These are phyloP conservation scores for Verticillium nubilum DNA, from an alignment of 2,329 filamentous ascomycete genomes.

Conservation along the genomic window DNA sequence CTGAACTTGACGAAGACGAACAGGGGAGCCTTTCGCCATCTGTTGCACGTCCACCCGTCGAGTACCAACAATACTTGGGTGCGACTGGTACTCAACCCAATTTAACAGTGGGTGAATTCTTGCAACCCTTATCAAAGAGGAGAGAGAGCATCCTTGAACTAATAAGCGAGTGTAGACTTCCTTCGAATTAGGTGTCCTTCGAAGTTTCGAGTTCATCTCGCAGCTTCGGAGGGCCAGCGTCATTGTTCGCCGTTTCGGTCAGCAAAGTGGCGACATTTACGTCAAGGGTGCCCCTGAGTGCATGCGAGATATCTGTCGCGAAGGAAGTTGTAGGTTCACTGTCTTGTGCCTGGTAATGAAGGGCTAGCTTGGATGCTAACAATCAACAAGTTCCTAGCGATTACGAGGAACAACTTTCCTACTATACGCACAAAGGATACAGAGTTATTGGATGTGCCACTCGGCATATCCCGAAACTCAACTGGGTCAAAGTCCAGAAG, in stretches of 20 bases:
- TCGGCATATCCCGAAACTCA: constrained; percentile 80
- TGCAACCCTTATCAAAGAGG: too few relatives aligned
- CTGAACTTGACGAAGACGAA: constrained; percentile 66
- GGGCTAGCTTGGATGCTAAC: constrained; percentile 8
- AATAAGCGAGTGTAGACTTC: constrained; percentile 32
- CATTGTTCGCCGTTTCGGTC: constrained; percentile 81
- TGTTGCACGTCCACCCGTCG: constrained; percentile 72
- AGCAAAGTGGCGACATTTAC: constrained; percentile 78
- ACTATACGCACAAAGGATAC: constrained; percentile 94
- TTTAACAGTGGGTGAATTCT: constrained; percentile 16
- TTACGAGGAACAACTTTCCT: constrained; percentile 81
- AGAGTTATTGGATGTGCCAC: constrained; percentile 94
- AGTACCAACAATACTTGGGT: constrained; percentile 40
- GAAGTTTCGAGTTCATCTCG: constrained; percentile 91
- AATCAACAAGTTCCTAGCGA: constrained; percentile 63
- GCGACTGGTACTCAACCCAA: not conserved
- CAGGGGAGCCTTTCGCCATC: constrained; percentile 76
- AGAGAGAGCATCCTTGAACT: not conserved
- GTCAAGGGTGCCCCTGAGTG: constrained; percentile 97
- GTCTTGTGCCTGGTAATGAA: not conserved
- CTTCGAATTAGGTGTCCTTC: constrained; percentile 84
- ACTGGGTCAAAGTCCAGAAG: constrained; percentile 92
- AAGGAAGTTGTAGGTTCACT: constrained; percentile 63
- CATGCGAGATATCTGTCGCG: constrained; percentile 86
- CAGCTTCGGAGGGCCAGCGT: constrained; percentile 90